A percentile compares a stretch with the other conserved stretches of the same genome.
Evolutionary conservation across 2,329 filamentous ascomycete species (phyloP).

Genomic region (Stemphylium vesicarium): DNA sequence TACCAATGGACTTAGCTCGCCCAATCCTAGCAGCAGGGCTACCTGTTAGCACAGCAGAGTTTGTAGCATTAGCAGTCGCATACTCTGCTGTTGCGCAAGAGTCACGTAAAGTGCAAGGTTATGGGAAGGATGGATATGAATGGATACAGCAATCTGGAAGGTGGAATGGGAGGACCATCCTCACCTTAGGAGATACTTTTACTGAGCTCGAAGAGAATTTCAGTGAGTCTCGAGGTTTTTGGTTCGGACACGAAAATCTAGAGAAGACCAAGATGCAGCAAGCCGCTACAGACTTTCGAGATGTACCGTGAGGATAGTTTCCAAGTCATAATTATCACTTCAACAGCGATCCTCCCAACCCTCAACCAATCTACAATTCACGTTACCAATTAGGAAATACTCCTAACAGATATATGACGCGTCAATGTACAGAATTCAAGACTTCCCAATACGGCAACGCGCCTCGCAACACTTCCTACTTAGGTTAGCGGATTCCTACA

Average conservation of each 20-base stretch:
- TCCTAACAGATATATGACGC: too few relatives aligned
- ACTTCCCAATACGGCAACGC: too few relatives aligned
- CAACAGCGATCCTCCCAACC: too few relatives aligned
- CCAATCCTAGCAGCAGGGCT: slow-evolving; percentile 41
- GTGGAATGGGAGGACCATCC: slow-evolving; percentile 48
- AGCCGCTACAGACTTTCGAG: slow-evolving; percentile 34
- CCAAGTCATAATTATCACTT: too few relatives aligned
- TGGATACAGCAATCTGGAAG: slow-evolving; percentile 7
- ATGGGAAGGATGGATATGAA: slow-evolving; percentile 42
- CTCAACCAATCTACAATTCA: too few relatives aligned
- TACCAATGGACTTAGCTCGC: slow-evolving; percentile 40
- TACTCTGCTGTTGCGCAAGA: slow-evolving; percentile 49
- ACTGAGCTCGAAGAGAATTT: slow-evolving; percentile 46
- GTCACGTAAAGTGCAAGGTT: slow-evolving; percentile 39
- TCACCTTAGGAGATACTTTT: slow-evolving; percentile 46
- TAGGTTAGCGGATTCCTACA: too few relatives aligned
- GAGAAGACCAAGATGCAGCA: slow-evolving; percentile 40
- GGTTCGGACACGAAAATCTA: slow-evolving; percentile 45
- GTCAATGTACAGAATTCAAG: too few relatives aligned
- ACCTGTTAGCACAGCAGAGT: slow-evolving; percentile 43
- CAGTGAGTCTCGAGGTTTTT: slow-evolving; percentile 21
- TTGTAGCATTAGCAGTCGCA: slow-evolving; percentile 47
- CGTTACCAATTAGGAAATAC: too few relatives aligned
- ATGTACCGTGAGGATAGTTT: too few relatives aligned
- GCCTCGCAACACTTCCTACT: too few relatives aligned